A percentile compares a stretch with the other conserved stretches of the same genome.
These are phyloP conservation scores for Diaporthe australafricana DNA, from an alignment of 2,329 filamentous ascomycete species.

Conservation along the genomic window DNA sequence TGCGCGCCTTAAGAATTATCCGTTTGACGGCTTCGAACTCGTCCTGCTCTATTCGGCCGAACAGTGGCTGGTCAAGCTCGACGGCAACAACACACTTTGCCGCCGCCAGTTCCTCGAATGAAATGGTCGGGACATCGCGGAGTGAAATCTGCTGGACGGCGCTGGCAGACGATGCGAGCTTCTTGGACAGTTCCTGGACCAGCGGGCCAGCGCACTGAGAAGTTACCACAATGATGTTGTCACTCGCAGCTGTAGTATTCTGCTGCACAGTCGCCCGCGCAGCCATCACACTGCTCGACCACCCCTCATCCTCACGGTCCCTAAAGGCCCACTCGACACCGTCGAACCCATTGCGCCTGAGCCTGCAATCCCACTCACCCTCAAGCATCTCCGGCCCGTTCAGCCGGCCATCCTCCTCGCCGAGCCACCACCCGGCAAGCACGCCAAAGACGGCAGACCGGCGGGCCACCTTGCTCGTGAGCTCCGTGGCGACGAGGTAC, in stretches of 20 bases:
- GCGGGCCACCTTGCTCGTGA: constrained; percentile 31
- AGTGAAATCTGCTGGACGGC: neutral
- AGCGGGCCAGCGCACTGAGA: neutral
- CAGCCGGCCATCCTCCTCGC: constrained; percentile 42
- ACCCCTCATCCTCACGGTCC: constrained; percentile 23
- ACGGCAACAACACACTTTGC: constrained; percentile 44
- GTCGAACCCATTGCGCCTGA: constrained; percentile 43
- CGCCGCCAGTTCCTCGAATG: neutral
- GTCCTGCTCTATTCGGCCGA: constrained; percentile 40
- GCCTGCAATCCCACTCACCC: constrained; percentile 44
- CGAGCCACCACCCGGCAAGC: constrained; percentile 49
- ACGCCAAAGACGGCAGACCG: constrained; percentile 39
- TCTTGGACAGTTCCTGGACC: neutral
- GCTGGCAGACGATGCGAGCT: neutral
- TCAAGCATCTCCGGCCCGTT: constrained; percentile 44
- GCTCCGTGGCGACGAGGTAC: constrained; percentile 43
- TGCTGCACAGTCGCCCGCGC: neutral
- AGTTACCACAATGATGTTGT: neutral
- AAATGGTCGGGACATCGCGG: neutral
- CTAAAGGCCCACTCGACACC: constrained; percentile 35
- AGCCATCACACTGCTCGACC: constrained; percentile 21
- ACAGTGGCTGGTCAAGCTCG: constrained; percentile 45
- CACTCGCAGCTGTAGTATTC: neutral
- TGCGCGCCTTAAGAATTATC: constrained; percentile 18
- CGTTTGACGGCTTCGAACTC: constrained; percentile 40